Conservation (phyloP, 1,139 yeast genomes). For the Suhomyces atakaporum region DNA sequence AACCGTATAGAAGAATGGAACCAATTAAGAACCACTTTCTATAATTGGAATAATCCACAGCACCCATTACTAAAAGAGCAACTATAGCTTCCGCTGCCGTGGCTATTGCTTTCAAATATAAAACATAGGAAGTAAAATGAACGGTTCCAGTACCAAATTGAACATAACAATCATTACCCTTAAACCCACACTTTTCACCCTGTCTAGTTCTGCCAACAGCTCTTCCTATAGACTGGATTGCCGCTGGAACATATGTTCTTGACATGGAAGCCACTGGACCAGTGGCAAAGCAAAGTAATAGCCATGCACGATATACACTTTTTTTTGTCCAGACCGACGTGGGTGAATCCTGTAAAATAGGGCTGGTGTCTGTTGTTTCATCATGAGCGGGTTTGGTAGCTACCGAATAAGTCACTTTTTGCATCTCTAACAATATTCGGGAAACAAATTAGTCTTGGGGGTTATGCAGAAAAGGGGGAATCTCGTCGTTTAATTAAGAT, state of each 20-base stretch:
- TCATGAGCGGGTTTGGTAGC: too few species aligned
- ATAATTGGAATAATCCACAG: slow-evolving; percentile 47
- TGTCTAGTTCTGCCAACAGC: slow-evolving; percentile 31
- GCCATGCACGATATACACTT: slow-evolving; percentile 24
- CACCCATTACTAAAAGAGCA: slow-evolving; percentile 41
- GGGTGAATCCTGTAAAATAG: too few species aligned
- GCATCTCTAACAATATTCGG: too few species aligned
- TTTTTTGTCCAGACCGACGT: slow-evolving; percentile 21
- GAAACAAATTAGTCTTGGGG: too few species aligned
- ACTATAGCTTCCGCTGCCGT: slow-evolving; percentile 44
- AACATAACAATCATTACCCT: slow-evolving; percentile 44
- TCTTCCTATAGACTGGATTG: slow-evolving; percentile 41
- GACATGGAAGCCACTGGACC: slow-evolving; percentile 50
- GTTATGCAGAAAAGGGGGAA: too few species aligned
- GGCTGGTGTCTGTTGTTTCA: too few species aligned
- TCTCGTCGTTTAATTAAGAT: too few species aligned
- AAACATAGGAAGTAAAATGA: slow-evolving; percentile 39
- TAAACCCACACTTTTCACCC: slow-evolving; percentile 27
- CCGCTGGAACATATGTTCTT: slow-evolving; percentile 46
- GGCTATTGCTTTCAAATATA: slow-evolving; percentile 40
- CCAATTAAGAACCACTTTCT: slow-evolving; percentile 35
- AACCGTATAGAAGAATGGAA: slow-evolving; percentile 37
- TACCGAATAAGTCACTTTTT: too few species aligned
- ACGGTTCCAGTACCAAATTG: slow-evolving; percentile 38
- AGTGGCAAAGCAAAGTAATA: slow-evolving; percentile 29